These are phyloP conservation scores for Breynia disticha DNA, from an alignment of 441 rosid species.

Conservation along the genomic window DNA sequence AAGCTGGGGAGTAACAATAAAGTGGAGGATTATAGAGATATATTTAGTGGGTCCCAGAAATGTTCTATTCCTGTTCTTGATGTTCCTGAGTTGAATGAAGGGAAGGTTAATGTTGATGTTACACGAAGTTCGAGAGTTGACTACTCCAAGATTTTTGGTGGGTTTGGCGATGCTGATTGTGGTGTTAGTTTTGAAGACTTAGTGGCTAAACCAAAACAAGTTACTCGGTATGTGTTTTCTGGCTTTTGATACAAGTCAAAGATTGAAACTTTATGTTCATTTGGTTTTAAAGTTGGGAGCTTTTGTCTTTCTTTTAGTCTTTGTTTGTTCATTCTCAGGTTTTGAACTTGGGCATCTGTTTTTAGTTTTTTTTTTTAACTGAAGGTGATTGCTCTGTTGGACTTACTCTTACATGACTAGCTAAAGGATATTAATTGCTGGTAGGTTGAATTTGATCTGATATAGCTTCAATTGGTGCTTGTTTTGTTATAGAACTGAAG, in stretches of 20 bases:
- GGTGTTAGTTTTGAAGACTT: constrained; percentile 48
- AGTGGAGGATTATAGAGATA: constrained; percentile 62
- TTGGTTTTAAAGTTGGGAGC: too few relatives aligned
- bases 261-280: too few relatives aligned
- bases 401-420: too few relatives aligned
- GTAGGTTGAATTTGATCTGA: neutral
- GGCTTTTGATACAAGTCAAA: too few relatives aligned
- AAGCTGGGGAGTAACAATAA: constrained; percentile 23
- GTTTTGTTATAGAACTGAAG: constrained; percentile 27
- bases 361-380: too few relatives aligned
- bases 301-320: too few relatives aligned
- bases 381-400: too few relatives aligned
- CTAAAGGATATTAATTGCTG: too few relatives aligned
- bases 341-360: too few relatives aligned
- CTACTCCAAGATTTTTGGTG: constrained; percentile 71
- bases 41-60: constrained; percentile 47
- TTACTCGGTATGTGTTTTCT: constrained; percentile 22
- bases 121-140: constrained; percentile 51
- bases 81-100: constrained; percentile 54
- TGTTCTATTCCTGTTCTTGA: constrained; percentile 85
- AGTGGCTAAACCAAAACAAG: constrained; percentile 27
- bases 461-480: neutral
- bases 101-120: constrained; percentile 19
- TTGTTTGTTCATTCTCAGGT: too few relatives aligned
- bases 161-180: constrained; percentile 44